Evolutionary conservation across 441 rosid species (phyloP).

Genomic region (Gossypium gossypioides): DNA sequence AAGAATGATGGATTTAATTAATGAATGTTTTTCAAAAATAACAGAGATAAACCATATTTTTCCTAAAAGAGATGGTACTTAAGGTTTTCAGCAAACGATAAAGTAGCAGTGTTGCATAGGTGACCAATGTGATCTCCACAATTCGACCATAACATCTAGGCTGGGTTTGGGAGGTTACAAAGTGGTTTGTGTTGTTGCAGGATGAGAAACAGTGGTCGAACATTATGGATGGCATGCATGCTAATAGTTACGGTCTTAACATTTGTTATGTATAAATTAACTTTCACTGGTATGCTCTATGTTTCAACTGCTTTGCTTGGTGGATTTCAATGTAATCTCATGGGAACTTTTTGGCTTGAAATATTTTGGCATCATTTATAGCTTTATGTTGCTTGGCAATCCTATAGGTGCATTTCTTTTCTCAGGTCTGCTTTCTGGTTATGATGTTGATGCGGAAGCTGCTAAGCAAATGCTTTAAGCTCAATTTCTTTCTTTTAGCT

Average conservation of each 20-base stretch:
- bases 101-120: too few relatives aligned
- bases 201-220: conserved; percentile 64
- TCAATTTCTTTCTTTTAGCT: conserved; percentile 65
- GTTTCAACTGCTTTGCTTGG: conserved; percentile 63
- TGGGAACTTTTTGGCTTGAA: conserved; percentile 89
- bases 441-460: conserved; percentile 72
- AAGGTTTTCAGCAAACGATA: too few relatives aligned
- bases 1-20: too few relatives aligned
- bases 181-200: conserved; percentile 26
- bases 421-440: conserved; percentile 70
- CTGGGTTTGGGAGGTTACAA: too few relatives aligned
- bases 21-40: too few relatives aligned
- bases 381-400: conserved; percentile 64
- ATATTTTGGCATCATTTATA: conserved; percentile 74
- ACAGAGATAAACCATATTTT: too few relatives aligned
- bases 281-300: conserved; percentile 45
- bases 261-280: conserved; percentile 55
- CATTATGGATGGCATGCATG: conserved; percentile 66
- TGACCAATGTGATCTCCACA: too few relatives aligned
- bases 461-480: conserved; percentile 66
- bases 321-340: conserved; percentile 57
- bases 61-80: too few relatives aligned
- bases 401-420: conserved; percentile 78
- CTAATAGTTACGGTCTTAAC: conserved; percentile 46
- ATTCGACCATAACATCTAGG: too few relatives aligned